Conservation (phyloP, 2,329 filamentous ascomycete species). For the Sporothrix dimorphospora region DNA sequence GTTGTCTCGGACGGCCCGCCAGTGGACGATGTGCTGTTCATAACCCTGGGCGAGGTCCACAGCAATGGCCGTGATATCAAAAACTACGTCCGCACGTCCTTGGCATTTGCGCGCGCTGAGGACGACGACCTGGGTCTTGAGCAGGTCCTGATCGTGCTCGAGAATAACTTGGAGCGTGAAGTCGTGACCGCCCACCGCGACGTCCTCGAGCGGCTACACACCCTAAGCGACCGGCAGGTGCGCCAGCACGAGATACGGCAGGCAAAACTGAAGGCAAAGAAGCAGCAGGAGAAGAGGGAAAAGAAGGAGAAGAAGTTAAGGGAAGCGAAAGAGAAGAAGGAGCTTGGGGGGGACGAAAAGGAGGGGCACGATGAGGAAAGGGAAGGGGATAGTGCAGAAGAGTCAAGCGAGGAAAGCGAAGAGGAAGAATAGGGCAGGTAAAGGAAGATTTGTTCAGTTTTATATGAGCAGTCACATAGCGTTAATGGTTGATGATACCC, state of each 20-base stretch:
- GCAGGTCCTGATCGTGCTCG: slow-evolving; percentile 23
- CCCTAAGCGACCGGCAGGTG: not conserved
- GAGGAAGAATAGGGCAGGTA: not conserved
- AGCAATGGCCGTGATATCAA: slow-evolving; percentile 25
- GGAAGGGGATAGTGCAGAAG: not conserved
- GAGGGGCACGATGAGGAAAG: not conserved
- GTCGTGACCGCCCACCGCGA: not conserved
- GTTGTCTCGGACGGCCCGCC: not conserved
- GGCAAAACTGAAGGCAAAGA: not conserved
- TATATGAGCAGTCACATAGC: not conserved
- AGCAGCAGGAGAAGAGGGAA: not conserved
- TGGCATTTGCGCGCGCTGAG: slow-evolving; percentile 16
- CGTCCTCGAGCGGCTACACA: not conserved
- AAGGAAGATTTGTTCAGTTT: not conserved
- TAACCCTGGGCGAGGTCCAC: not conserved
- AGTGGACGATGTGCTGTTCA: slow-evolving; percentile 1
- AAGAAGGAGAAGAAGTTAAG: not conserved
- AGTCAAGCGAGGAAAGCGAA: not conserved
- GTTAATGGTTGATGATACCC: not conserved
- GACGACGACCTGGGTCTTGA: slow-evolving; percentile 23
- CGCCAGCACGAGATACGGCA: not conserved
- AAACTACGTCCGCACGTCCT: slow-evolving; percentile 21
- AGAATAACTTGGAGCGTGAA: slow-evolving; percentile 18
- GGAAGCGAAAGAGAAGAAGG: not conserved
- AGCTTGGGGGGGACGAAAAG: not conserved